Evolutionary conservation across 306 rosid genomes (phyloP).

Genomic region (Prosopis cineraria): DNA sequence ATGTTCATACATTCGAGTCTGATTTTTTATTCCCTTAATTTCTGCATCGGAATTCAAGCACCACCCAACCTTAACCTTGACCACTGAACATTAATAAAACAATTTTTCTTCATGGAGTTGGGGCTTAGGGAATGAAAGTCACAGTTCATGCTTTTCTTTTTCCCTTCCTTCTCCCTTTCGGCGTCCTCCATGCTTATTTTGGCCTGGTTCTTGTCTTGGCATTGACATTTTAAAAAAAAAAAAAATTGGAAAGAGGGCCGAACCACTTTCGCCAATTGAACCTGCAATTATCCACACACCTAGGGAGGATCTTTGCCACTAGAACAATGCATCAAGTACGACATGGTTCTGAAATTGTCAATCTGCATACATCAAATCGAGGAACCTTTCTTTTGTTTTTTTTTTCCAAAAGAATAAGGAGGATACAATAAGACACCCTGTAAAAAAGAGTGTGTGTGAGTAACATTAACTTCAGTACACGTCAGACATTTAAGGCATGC

Average conservation of each 20-base stretch:
- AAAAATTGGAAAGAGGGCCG: too few species aligned
- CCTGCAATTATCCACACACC: too few species aligned
- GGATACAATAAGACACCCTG: not conserved
- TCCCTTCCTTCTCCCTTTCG: not conserved
- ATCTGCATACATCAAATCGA: not conserved
- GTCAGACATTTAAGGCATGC: too few species aligned
- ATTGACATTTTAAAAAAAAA: too few species aligned
- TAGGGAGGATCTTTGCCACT: too few species aligned
- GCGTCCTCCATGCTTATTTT: constrained; percentile 1
- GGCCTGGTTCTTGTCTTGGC: not conserved
- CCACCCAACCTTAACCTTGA: constrained; percentile 5
- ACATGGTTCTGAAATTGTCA: too few species aligned
- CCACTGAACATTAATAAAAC: not conserved
- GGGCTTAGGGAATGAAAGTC: constrained; percentile 5
- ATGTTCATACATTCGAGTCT: constrained; percentile 9
- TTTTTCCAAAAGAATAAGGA: not conserved
- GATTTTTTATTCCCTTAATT: not conserved
- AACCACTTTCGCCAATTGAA: too few species aligned
- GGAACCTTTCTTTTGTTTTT: not conserved
- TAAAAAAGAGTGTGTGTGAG: not conserved
- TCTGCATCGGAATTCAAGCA: not conserved
- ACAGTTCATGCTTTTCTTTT: not conserved
- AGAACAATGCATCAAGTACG: too few species aligned
- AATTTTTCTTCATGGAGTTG: not conserved
- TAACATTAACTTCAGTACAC: not conserved